These are phyloP conservation scores for Saccharomycopsis olivae DNA, from an alignment of 805 yeast genomes.

Conservation along the genomic window DNA sequence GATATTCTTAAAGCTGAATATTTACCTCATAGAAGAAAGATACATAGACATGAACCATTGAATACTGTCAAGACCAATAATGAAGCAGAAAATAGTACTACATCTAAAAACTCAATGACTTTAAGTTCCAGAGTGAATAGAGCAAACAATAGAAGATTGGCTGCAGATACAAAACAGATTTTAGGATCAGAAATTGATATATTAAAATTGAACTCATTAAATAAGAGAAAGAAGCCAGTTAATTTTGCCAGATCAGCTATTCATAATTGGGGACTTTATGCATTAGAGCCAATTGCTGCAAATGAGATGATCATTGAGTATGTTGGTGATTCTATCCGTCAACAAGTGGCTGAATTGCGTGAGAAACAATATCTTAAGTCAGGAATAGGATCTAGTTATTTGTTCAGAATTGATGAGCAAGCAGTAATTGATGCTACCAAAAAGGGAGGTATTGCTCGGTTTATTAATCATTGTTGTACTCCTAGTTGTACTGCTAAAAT, in stretches of 20 bases:
- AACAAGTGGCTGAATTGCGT: slow-evolving; percentile 87
- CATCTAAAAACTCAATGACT: slow-evolving; percentile 21
- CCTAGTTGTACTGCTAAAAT: slow-evolving; percentile 97
- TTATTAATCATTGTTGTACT: slow-evolving; percentile 93
- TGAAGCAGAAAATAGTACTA: slow-evolving; percentile 12
- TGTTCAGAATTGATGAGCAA: slow-evolving; percentile 86
- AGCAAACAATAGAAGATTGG: slow-evolving; percentile 79
- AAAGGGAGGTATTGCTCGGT: slow-evolving; percentile 93
- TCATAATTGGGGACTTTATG: slow-evolving; percentile 97
- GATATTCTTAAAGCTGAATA: slow-evolving; percentile 67
- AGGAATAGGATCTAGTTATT: slow-evolving; percentile 92
- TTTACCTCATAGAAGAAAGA: slow-evolving; percentile 69
- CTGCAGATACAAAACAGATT: slow-evolving; percentile 73
- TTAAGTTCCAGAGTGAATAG: slow-evolving; percentile 79
- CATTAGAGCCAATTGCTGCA: slow-evolving; percentile 90
- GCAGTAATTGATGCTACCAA: slow-evolving; percentile 96
- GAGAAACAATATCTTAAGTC: slow-evolving; percentile 77
- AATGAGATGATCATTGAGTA: slow-evolving; percentile 97
- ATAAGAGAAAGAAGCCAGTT: slow-evolving; percentile 85
- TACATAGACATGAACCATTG: slow-evolving; percentile 49
- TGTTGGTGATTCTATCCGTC: slow-evolving; percentile 90
- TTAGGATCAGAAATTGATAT: slow-evolving; percentile 77
- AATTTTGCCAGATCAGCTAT: slow-evolving; percentile 96
- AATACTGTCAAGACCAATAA: slow-evolving; percentile 38
- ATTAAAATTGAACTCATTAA: slow-evolving; percentile 73